Evolutionary conservation across 768 basidiomycete species (phyloP), one percentile per base, ranked within the genome.

Genomic region (Tephrocybe sp.): DNA sequence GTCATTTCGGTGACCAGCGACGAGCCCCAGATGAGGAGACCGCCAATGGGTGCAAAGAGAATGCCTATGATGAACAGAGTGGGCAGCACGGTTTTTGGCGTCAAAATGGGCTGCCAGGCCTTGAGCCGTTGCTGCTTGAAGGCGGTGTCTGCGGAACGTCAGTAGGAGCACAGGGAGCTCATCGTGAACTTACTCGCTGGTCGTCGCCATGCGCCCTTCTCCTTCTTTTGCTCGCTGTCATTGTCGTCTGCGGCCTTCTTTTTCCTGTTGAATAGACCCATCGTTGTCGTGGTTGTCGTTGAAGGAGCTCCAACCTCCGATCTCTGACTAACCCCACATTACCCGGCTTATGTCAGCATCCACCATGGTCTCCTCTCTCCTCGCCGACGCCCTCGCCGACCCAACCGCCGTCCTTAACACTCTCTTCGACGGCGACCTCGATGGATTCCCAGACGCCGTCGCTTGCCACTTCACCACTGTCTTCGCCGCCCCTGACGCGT

Each of bases 91-190:
- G 94, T 97, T 70, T 95, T 95, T 4, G 97, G 97, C 4, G 95
- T 98, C 39, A 98, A 80, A 65, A 99, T 98, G 8, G 97, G 97
- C 78, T 99, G 97, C 97, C 97, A 99, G 63, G 97, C 97, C 75
- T 98, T 98, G 64, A 99, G 82, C 48, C 97, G 89, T 70, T 99
- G 97, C 69, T 99, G 97, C 73, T 97, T 98, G 82, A 97, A 98
- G 32, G 95, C 96, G 51, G 95, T 98, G 71, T 98, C 93, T 97
- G 68, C 46, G 48, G 56, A 59, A 36, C 34, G 52, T 59, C 54
- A 62, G 49, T 54, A 56, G 56, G 40, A 47, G 43, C 21, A 42
- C 42, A 46, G 47, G 44, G 40, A 52, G 38, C 52, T 47, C 38
- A 36, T 2, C 40, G 18, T 34, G 55, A 31, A 75, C 87, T 57